Conservation (phyloP, 345 rosid species). For the Brassica napus region Da-Ae NC_063434.1:3216501-3217000, state of each 20-base stretch:
- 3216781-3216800: not conserved
- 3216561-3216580: no score
- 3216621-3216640: no score
- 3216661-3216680: not conserved
- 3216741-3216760: not conserved
- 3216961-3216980: not conserved
- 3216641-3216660: not conserved
- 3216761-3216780: not conserved
- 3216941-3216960: not conserved
- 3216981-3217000: not conserved
- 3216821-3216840: not conserved
- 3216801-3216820: not conserved
- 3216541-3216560: no score
- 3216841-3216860: not conserved
- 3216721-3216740: not conserved
- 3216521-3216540: no score
- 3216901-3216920: constrained; percentile 10
- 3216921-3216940: constrained; percentile 4
- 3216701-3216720: not conserved
- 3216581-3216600: no score
- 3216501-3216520: no score
- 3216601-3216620: no score
- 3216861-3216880: not conserved
- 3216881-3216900: not conserved
- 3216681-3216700: not conserved